These are phyloP conservation scores for Lactarius sp. DNA, from an alignment of 768 basidiomycete genomes.

Conservation along the genomic window DNA sequence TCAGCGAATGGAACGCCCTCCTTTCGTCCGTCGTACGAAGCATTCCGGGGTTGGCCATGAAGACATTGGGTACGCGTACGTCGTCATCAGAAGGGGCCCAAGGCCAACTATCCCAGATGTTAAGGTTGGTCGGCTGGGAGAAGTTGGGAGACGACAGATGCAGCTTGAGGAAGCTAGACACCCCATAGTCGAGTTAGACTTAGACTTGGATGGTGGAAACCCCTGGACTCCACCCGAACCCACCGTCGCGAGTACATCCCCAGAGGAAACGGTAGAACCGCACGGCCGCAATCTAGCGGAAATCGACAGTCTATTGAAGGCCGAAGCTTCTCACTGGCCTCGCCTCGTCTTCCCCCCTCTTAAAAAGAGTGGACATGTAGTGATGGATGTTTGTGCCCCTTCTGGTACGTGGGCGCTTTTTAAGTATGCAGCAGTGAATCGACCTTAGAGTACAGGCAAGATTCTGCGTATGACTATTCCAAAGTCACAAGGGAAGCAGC, in stretches of 20 bases:
- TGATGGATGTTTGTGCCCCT: constrained; percentile 81
- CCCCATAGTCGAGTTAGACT: constrained; percentile 24
- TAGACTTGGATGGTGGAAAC: constrained; percentile 27
- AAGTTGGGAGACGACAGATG: constrained; percentile 45
- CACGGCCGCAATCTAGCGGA: constrained; percentile 31
- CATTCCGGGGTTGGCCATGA: constrained; percentile 82
- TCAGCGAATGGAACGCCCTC: constrained; percentile 82
- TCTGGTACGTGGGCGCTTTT: constrained; percentile 50
- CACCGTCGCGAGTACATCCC: not conserved
- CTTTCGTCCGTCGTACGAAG: constrained; percentile 83
- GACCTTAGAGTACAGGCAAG: constrained; percentile 51
- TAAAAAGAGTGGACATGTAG: constrained; percentile 87
- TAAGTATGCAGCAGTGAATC: constrained; percentile 1
- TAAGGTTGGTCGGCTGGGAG: constrained; percentile 48
- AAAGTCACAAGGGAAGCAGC: constrained; percentile 92
- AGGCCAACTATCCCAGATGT: constrained; percentile 46
- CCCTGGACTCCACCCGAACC: not conserved
- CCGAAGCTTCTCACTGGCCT: constrained; percentile 85
- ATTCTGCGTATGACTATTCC: constrained; percentile 90
- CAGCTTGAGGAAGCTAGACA: constrained; percentile 32
- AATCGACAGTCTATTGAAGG: constrained; percentile 52
- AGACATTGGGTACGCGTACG: constrained; percentile 84
- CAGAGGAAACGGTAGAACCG: constrained; percentile 1
- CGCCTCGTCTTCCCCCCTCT: constrained; percentile 88
- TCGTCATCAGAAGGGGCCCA: constrained; percentile 75